phyloP scores from a whole-genome alignment of 306 rosid species.

The Canavalia ensiformis region DNA sequence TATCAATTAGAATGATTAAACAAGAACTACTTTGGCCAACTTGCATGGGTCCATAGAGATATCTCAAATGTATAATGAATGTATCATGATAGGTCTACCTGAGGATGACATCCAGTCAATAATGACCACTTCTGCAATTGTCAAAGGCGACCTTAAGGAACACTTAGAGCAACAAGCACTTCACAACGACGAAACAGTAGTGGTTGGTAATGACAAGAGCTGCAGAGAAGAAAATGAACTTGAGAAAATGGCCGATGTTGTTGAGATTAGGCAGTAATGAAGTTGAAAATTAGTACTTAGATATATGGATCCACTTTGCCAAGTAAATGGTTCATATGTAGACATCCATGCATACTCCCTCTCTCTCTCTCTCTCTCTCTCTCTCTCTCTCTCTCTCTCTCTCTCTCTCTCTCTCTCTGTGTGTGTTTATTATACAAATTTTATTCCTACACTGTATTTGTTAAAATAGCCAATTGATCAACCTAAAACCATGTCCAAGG shows the following conservation, averaged over 20 bases:
- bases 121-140: background rate
- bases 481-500: background rate
- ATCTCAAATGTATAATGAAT: background rate
- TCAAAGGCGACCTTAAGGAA: too few relatives aligned
- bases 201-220: background rate
- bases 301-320: too few relatives aligned
- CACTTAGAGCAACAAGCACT: too few relatives aligned
- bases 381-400: too few relatives aligned
- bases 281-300: background rate
- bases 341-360: too few relatives aligned
- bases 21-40: background rate
- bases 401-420: too few relatives aligned
- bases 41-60: background rate
- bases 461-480: background rate
- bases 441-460: background rate
- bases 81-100: too few relatives aligned
- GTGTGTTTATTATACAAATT: too few relatives aligned
- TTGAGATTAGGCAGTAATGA: slow-evolving; percentile 6
- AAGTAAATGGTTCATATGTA: too few relatives aligned
- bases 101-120: too few relatives aligned
- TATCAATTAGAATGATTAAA: background rate
- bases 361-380: too few relatives aligned
- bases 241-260: background rate
- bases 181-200: slow-evolving; percentile 3
- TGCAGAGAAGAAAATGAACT: slow-evolving; percentile 1